Percentiles rank a stretch among this genome's conserved stretches.
Conservation (phyloP, 805 yeast genomes). For the Metschnikowia shivogae region DNA sequence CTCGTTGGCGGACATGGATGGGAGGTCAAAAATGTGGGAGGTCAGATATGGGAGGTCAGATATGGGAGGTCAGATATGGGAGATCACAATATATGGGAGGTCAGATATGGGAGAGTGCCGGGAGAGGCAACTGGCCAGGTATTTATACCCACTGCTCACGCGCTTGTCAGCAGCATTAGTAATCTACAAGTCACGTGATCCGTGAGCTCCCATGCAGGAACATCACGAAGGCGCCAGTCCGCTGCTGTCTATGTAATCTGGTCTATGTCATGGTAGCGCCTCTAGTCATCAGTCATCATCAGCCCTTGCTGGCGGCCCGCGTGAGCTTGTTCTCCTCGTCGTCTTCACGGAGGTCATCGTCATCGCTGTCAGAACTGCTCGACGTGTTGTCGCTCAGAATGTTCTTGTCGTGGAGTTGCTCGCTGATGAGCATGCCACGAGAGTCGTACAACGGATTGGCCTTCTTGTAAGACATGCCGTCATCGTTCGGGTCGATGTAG, state of each 20-base stretch:
- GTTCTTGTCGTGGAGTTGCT: slow-evolving; percentile 6
- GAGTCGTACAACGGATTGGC: slow-evolving; percentile 59
- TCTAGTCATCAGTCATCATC: slow-evolving; percentile 1
- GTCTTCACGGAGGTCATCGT: slow-evolving; percentile 21
- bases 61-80: too few species aligned
- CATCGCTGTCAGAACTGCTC: slow-evolving; percentile 31
- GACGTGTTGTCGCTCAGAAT: slow-evolving; percentile 24
- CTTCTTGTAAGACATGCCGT: slow-evolving; percentile 69
- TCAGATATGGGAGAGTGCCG: too few species aligned
- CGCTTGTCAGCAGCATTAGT: too few species aligned
- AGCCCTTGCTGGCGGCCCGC: slow-evolving; percentile 39
- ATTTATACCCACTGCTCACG: too few species aligned
- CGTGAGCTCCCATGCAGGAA: too few species aligned
- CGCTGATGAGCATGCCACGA: slow-evolving; percentile 17
- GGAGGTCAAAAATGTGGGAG: too few species aligned
- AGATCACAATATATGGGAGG: background rate
- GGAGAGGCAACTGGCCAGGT: too few species aligned
- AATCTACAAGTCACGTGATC: too few species aligned
- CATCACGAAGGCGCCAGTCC: too few species aligned
- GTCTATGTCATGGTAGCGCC: too few species aligned
- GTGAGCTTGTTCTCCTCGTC: slow-evolving; percentile 31
- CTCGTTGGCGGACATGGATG: background rate
- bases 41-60: too few species aligned
- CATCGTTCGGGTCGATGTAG: slow-evolving; percentile 77
- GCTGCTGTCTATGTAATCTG: too few species aligned